Evolutionary conservation across 129 eudicot genomes (phyloP).

Genomic region (Tagetes patula): DNA sequence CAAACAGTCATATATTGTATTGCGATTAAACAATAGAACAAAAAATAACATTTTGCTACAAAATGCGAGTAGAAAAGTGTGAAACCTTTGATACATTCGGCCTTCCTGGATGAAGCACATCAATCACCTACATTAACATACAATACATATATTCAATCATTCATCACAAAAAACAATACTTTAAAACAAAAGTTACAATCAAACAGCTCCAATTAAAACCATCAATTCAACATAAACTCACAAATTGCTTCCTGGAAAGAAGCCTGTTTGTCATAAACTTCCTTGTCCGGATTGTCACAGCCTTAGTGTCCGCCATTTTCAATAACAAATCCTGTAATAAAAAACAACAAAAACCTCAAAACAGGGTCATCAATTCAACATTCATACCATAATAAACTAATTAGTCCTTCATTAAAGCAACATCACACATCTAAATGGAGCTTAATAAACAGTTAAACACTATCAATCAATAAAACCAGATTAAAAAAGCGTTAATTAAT

Average conservation of each 20-base stretch:
- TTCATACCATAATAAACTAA: not conserved
- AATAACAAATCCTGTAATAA: not conserved
- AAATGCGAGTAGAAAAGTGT: not conserved
- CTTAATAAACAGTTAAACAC: not conserved
- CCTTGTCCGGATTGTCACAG: conserved; percentile 39
- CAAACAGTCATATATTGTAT: not conserved
- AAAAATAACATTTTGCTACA: not conserved
- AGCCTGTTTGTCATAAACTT: conserved; percentile 46
- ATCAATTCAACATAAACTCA: conserved; percentile 14
- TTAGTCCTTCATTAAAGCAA: not conserved
- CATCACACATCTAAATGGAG: not conserved
- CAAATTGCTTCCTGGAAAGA: conserved; percentile 44
- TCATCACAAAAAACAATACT: not conserved
- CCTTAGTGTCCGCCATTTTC: conserved; percentile 44
- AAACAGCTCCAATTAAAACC: not conserved
- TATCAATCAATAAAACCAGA: not conserved
- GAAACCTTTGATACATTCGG: conserved; percentile 41
- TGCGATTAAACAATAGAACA: not conserved
- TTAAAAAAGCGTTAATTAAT: too few species aligned
- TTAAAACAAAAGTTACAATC: not conserved
- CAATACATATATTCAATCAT: not conserved
- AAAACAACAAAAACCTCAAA: not conserved
- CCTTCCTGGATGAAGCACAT: conserved; percentile 45
- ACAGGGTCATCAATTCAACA: not conserved
- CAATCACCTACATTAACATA: conserved; percentile 35